These are phyloP conservation scores for Neurospora terricola DNA, from an alignment of 495 filamentous ascomycete genomes.

Conservation along the genomic window DNA sequence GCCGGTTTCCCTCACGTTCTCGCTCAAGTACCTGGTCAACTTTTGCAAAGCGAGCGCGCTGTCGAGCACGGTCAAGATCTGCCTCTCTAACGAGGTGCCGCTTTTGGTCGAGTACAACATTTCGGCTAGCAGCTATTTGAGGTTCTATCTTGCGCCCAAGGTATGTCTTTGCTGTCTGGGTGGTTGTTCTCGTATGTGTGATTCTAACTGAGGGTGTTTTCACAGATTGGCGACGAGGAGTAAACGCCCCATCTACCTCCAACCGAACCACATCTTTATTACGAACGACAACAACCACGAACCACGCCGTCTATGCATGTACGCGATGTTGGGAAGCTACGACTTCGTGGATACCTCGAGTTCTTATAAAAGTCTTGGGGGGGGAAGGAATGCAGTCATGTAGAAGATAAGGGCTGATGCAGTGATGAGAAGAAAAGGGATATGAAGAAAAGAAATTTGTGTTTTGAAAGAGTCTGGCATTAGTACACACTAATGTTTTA, in stretches of 20 bases:
- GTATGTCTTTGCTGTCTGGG: slow-evolving; percentile 33
- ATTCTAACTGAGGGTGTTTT: background rate
- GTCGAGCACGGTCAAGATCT: slow-evolving; percentile 74
- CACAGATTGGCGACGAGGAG: slow-evolving; percentile 85
- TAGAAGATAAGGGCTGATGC: background rate
- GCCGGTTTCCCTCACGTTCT: slow-evolving; percentile 93
- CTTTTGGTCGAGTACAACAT: slow-evolving; percentile 88
- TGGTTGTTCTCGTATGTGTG: background rate
- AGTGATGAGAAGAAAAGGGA: background rate
- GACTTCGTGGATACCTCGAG: background rate
- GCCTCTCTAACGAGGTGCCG: slow-evolving; percentile 91
- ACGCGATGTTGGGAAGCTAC: background rate
- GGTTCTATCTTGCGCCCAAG: slow-evolving; percentile 99
- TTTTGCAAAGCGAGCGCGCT: slow-evolving; percentile 96
- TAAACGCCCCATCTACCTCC: slow-evolving; percentile 31
- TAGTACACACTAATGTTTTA: background rate
- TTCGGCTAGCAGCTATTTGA: slow-evolving; percentile 64
- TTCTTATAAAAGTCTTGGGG: background rate
- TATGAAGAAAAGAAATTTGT: background rate
- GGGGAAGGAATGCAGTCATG: background rate
- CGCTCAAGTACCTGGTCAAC: slow-evolving; percentile 98
- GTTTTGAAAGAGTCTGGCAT: background rate
- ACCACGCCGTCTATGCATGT: background rate
- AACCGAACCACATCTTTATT: background rate
- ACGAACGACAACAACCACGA: background rate